phyloP scores from a whole-genome alignment of 176 grass and related monocot species.

The Rhynchospora breviuscula region DNA sequence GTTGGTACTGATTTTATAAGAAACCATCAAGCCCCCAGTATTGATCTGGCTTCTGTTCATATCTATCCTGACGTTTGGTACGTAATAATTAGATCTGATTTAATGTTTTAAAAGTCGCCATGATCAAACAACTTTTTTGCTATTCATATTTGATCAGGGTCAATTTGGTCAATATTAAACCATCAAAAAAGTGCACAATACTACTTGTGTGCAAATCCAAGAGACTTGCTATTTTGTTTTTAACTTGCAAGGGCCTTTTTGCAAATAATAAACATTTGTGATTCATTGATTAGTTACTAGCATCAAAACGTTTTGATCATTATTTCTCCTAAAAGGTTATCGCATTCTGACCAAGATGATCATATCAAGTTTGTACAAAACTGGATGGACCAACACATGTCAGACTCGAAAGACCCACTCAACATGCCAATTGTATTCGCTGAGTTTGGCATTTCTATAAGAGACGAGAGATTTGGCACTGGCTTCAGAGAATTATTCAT shows the following conservation, averaged over 20 bases:
- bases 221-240: neutral
- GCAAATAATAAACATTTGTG: neutral
- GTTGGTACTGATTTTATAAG: conserved; percentile 76
- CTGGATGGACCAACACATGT: conserved; percentile 78
- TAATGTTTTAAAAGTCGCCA: neutral
- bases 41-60: conserved; percentile 76
- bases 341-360: conserved; percentile 34
- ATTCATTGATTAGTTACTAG: neutral
- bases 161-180: neutral
- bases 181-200: neutral
- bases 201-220: neutral
- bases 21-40: conserved; percentile 47
- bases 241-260: neutral
- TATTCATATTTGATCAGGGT: neutral
- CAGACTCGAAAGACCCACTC: conserved; percentile 60
- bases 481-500: conserved; percentile 63
- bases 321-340: conserved; percentile 36
- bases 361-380: conserved; percentile 58
- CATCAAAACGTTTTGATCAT: neutral
- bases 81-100: neutral
- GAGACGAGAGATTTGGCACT: conserved; percentile 43
- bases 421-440: conserved; percentile 59
- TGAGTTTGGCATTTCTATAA: conserved; percentile 79
- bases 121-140: neutral
- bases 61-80: conserved; percentile 78